Evolutionary conservation across 2,329 filamentous ascomycete species (phyloP), one percentile per base, ranked within the genome.

Genomic region (Neopestalotiopsis clavispora): DNA sequence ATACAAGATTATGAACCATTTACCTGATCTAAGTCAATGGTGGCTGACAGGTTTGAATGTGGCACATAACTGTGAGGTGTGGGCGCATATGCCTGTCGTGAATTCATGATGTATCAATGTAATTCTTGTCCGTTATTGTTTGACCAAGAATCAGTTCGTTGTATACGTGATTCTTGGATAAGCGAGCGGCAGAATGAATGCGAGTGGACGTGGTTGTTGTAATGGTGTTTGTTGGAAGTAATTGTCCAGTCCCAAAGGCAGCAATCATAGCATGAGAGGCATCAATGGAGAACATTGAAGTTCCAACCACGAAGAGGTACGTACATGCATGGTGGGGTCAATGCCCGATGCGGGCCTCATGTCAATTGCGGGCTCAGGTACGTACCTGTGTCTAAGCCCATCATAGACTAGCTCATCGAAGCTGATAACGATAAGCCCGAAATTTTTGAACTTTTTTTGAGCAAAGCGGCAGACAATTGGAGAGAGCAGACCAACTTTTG

Each of bases 1-100:
- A 30, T 10, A n/a, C 13, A 58, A 28, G 17, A 45, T 20, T 9
- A 65, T 5, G 40, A 9, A 6, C 20, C 23, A 60, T 13, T 72
- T 84, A 95, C 94, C 85, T 98, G 94, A 78, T 98, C 95, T 60
- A 97, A 90, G 78, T 95, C 98, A 81, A 98, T 97, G 20, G 92
- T 96, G 23, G 95, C 94, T 4, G 94, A 93, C 12, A 97, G 86
- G 9, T 91, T 87, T 2, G 91, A 92, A 72, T 94, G 94, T 1
- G 95, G 95, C 32, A 96, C 92, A 83, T 97, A 98, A 83, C 93
- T 95, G 80, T 95, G 94, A 10, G 94, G 94, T 9, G 93, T 95
- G 2, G 94, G 94, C 77, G 94, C 94, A 84, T 97, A 97, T 42
- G 93, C 89, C 79, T 95, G 87, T 74, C 86, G 82, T 66, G 85